A percentile compares a stretch with the other conserved stretches of the same genome.
These are phyloP conservation scores for Amoebophrya sp. DNA, from an alignment of 169 alveolate genomes.

Conservation along the genomic window DNA sequence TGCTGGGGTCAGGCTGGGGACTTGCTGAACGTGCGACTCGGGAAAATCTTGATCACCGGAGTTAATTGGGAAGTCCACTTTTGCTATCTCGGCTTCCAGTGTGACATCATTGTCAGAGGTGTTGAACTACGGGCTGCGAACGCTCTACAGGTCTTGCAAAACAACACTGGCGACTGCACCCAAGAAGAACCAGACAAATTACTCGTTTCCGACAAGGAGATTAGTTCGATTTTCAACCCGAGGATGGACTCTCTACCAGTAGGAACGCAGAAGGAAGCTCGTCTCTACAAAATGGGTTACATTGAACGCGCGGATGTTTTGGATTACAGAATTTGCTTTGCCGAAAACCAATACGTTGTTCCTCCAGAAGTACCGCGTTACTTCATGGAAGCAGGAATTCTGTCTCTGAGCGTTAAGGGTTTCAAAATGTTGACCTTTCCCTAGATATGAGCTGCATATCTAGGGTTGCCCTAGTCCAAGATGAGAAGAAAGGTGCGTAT, in stretches of 20 bases:
- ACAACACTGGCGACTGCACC: conserved; percentile 3
- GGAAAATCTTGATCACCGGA: background rate
- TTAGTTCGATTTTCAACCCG: background rate
- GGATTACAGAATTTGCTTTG: background rate
- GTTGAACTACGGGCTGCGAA: background rate
- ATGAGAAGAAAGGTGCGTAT: too few relatives aligned
- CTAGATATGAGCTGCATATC: too few relatives aligned
- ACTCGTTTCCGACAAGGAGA: conserved; percentile 3
- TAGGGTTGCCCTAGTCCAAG: too few relatives aligned
- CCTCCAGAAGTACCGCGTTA: background rate
- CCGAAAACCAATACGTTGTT: background rate
- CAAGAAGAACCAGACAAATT: background rate
- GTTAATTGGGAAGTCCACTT: background rate
- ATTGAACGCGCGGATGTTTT: background rate
- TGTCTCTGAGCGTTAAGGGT: background rate
- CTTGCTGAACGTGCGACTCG: background rate
- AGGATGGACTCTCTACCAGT: background rate
- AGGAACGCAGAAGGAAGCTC: background rate
- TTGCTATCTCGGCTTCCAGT: conserved; percentile 6
- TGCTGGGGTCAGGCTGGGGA: background rate
- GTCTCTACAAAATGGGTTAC: background rate
- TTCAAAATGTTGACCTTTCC: too few relatives aligned
- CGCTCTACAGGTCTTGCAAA: background rate
- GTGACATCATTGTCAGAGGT: background rate
- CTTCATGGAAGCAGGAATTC: background rate